Percentiles rank a stretch among this genome's conserved stretches.
phyloP scores from a whole-genome alignment of 805 yeast species.

The Scheffersomyces ergatensis region DNA sequence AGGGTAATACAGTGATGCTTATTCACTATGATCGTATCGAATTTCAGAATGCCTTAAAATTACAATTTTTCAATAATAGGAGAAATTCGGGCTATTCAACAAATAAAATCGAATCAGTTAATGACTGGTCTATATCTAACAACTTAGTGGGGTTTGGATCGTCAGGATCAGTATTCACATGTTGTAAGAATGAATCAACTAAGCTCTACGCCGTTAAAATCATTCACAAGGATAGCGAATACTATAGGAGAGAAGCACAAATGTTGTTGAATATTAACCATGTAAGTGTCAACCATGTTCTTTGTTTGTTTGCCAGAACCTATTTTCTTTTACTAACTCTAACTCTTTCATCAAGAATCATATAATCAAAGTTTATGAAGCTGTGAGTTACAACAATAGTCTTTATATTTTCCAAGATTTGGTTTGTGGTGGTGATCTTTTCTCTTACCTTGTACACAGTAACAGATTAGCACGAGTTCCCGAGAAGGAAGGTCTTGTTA shows the following conservation, averaged over 20 bases:
- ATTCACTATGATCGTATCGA: constrained; percentile 38
- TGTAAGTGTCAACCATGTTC: constrained; percentile 26
- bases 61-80: not conserved
- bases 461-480: constrained; percentile 39
- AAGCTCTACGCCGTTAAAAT: constrained; percentile 51
- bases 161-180: constrained; percentile 52
- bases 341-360: too few relatives aligned
- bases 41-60: constrained; percentile 19
- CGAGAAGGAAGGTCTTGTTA: constrained; percentile 54
- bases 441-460: constrained; percentile 49
- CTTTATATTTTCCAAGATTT: constrained; percentile 49
- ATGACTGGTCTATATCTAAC: constrained; percentile 41
- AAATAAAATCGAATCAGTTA: not conserved
- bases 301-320: too few relatives aligned
- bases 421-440: constrained; percentile 57
- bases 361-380: constrained; percentile 43
- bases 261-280: constrained; percentile 39
- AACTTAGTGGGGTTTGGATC: constrained; percentile 53
- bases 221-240: constrained; percentile 10
- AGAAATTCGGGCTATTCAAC: constrained; percentile 9
- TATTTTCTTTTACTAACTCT: not conserved
- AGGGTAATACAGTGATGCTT: constrained; percentile 30
- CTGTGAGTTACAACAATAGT: constrained; percentile 20
- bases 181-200: constrained; percentile 17
- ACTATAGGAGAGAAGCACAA: constrained; percentile 4